These are phyloP conservation scores for Przewalskia tangutica DNA, from an alignment of 257 asterid genomes.

Conservation along the genomic window DNA sequence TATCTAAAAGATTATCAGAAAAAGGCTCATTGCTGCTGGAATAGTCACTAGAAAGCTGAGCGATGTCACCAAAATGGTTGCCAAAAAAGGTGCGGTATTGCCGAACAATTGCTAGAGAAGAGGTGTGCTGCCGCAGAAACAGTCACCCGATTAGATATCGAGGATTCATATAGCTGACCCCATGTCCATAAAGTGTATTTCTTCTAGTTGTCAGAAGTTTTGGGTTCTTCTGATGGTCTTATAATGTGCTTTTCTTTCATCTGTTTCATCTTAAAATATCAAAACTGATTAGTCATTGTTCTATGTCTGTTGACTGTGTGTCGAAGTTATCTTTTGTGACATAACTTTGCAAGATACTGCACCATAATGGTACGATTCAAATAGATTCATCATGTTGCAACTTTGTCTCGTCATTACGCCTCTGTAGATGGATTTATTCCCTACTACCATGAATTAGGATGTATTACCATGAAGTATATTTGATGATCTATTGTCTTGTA, in stretches of 20 bases:
- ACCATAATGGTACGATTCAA: not conserved
- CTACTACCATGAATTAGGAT: not conserved
- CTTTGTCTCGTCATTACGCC: not conserved
- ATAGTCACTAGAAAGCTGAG: not conserved
- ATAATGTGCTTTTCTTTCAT: not conserved
- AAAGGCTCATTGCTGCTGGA: not conserved
- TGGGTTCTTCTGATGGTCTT: not conserved
- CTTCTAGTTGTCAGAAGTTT: not conserved
- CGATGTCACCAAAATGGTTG: not conserved
- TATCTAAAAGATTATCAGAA: not conserved
- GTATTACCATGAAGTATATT: not conserved
- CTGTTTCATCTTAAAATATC: not conserved
- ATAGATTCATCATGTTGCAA: not conserved
- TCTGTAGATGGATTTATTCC: not conserved
- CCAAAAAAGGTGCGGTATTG: not conserved
- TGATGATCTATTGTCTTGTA: constrained; percentile 20
- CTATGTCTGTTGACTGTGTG: not conserved
- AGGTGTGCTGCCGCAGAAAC: not conserved
- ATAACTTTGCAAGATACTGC: not conserved
- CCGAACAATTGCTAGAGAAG: not conserved
- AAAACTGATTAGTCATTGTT: not conserved
- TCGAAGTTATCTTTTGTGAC: not conserved
- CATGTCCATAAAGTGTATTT: not conserved
- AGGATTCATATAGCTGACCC: no score
- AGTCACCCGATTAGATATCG: not conserved